Evolutionary conservation across 306 rosid genomes (phyloP).

Genomic region (Lagenaria siceraria): DNA sequence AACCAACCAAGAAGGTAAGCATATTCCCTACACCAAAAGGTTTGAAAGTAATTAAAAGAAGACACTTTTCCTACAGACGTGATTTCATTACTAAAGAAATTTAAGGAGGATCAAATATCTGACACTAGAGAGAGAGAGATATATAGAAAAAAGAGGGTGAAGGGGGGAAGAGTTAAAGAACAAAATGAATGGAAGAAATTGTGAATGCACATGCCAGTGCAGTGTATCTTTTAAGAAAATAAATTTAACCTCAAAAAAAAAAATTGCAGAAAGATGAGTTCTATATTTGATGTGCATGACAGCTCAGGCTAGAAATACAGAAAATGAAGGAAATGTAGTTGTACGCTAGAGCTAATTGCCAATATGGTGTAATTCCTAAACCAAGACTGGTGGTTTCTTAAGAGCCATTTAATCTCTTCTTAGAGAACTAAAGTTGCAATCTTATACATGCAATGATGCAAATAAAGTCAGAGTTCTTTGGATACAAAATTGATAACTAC

Average conservation of each 20-base stretch:
- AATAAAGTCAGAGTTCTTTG: background rate
- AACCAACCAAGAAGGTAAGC: constrained; percentile 80
- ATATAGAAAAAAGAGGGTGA: background rate
- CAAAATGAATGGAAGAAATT: background rate
- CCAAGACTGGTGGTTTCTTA: background rate
- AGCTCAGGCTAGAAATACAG: background rate
- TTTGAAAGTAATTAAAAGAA: background rate
- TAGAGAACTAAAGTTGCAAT: background rate
- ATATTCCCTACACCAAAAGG: constrained; percentile 45
- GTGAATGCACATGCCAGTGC: background rate
- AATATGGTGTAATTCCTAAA: background rate
- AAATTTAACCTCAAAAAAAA: background rate
- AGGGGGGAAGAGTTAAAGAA: background rate
- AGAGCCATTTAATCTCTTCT: background rate
- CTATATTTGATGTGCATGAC: background rate
- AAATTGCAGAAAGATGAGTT: background rate
- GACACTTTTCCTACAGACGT: background rate
- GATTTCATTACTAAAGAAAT: background rate
- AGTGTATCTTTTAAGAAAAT: background rate
- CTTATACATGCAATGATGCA: background rate
- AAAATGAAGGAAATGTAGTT: background rate
- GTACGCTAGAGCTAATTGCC: background rate
- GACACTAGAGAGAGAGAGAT: background rate
- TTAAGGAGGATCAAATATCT: background rate
- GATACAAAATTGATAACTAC: background rate